Conservation (phyloP, 1,284 basidiomycete species). For the Amylostereum areolatum region DNA sequence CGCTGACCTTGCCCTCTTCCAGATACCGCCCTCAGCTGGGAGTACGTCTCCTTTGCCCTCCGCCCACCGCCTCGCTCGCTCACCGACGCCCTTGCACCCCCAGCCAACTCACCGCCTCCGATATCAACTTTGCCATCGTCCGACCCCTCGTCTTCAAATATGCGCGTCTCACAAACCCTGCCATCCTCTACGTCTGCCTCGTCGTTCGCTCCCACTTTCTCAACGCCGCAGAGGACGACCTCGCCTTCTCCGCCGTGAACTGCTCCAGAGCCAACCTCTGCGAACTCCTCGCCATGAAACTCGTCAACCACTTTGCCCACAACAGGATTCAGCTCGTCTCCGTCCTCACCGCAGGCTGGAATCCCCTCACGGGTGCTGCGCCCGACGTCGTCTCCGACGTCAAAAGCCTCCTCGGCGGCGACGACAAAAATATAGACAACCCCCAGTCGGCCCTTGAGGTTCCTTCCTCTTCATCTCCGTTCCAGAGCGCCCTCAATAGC, state of each 20-base stretch:
- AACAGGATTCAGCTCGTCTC: conserved; percentile 68
- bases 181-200: conserved; percentile 69
- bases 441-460: conserved; percentile 80
- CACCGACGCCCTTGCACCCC: background rate
- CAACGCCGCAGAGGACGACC: conserved; percentile 48
- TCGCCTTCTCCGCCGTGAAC: conserved; percentile 73
- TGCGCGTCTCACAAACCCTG: conserved; percentile 67
- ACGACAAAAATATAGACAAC: conserved; percentile 50
- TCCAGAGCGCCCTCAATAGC: background rate
- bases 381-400: conserved; percentile 61
- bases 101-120: conserved; percentile 75
- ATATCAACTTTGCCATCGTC: conserved; percentile 80
- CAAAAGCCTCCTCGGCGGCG: conserved; percentile 43
- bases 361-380: conserved; percentile 76
- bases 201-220: conserved; percentile 57
- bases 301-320: conserved; percentile 70
- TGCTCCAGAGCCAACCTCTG: conserved; percentile 69
- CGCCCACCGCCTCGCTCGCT: conserved; percentile 2
- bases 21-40: conserved; percentile 81
- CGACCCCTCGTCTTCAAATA: conserved; percentile 78
- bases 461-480: conserved; percentile 16
- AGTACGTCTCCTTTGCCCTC: conserved; percentile 32
- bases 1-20: conserved; percentile 1
- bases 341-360: conserved; percentile 75
- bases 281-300: conserved; percentile 81